These are phyloP conservation scores for Lavandula angustifolia DNA, from an alignment of 257 asterid genomes.

Conservation along the genomic window DNA sequence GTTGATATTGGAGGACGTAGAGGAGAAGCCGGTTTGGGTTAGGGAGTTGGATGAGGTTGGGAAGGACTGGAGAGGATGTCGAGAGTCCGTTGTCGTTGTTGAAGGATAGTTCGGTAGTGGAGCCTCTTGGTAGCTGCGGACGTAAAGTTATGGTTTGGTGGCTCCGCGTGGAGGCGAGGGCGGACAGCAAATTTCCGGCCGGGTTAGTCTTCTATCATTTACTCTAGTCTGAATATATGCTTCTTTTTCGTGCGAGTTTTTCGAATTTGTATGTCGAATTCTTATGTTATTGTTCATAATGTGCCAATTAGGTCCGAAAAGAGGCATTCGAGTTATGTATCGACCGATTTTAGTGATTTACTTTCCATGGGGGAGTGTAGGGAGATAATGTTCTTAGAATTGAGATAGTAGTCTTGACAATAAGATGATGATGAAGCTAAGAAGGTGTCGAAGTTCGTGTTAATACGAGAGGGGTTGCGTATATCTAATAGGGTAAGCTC, in stretches of 20 bases:
- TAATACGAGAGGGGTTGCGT: too few relatives aligned
- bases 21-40: conserved; percentile 77
- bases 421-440: too few relatives aligned
- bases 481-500: too few relatives aligned
- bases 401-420: too few relatives aligned
- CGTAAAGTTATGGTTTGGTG: conserved; percentile 89
- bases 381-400: conserved; percentile 14
- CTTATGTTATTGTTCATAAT: conserved; percentile 18
- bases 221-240: background rate
- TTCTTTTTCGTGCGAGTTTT: background rate
- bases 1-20: conserved; percentile 70
- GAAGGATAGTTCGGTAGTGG: conserved; percentile 73
- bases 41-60: conserved; percentile 63
- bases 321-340: background rate
- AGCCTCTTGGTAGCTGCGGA: conserved; percentile 97
- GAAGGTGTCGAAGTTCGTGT: too few relatives aligned
- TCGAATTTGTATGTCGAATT: background rate
- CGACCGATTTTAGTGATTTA: conserved; percentile 15
- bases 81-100: conserved; percentile 72
- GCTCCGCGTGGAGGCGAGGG: conserved; percentile 98
- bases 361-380: conserved; percentile 3
- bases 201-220: conserved; percentile 57
- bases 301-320: too few relatives aligned
- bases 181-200: conserved; percentile 95
- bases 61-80: conserved; percentile 52